A percentile compares a stretch with the other conserved stretches of the same genome.
Evolutionary conservation across 2,329 filamentous ascomycete species (phyloP).

Genomic region (Fusarium citri): DNA sequence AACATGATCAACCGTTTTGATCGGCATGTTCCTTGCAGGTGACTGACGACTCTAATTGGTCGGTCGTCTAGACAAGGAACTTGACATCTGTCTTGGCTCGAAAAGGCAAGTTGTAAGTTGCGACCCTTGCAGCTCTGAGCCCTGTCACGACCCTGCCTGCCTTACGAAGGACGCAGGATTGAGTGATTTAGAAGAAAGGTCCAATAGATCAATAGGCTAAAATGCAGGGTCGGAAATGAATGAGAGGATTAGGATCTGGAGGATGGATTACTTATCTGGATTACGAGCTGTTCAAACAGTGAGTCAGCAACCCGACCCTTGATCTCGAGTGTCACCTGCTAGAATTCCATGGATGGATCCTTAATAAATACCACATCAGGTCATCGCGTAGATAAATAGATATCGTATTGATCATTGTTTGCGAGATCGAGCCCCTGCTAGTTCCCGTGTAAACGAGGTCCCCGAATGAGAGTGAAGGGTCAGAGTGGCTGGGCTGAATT

Average conservation of each 20-base stretch:
- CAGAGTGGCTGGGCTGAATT: constrained; percentile 13
- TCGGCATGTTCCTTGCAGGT: constrained; percentile 30
- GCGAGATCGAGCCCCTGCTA: constrained; percentile 22
- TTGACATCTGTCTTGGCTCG: constrained; percentile 15
- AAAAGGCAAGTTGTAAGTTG: constrained; percentile 19
- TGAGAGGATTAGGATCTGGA: not conserved
- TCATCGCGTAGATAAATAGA: constrained; percentile 1
- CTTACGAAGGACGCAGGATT: not conserved
- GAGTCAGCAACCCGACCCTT: not conserved
- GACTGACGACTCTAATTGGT: constrained; percentile 22
- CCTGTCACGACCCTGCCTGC: not conserved
- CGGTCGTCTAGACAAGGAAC: not conserved
- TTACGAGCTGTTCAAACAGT: not conserved
- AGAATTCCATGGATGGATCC: constrained; percentile 2
- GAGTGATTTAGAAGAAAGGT: constrained; percentile 17
- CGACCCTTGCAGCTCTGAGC: constrained; percentile 18
- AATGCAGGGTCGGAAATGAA: constrained; percentile 22
- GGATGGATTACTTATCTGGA: not conserved
- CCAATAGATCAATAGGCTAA: constrained; percentile 5
- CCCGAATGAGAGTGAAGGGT: not conserved
- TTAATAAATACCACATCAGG: not conserved
- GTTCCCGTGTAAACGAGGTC: constrained; percentile 32
- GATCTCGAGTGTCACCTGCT: constrained; percentile 1
- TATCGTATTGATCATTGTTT: constrained; percentile 10
- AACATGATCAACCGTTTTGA: constrained; percentile 5